Base-by-base conservation (phyloP, 148 eudicot genomes). In the Linanthus parryae region DNA sequence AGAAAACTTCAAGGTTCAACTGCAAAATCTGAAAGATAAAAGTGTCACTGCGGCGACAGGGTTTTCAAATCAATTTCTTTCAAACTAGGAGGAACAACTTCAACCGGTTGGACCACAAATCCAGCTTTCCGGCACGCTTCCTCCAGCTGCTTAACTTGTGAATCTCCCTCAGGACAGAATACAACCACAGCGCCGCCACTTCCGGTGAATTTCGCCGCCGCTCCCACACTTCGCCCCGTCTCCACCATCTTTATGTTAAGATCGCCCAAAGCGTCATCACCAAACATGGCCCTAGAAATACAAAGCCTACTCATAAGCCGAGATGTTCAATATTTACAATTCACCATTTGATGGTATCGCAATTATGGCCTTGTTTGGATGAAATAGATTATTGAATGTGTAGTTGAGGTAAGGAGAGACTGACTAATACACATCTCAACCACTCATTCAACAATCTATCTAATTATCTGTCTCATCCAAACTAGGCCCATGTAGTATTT, bases 171-270 rank as follows among this genome's bases (percentile, higher is more conserved):
- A 0, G 87, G 95, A 61, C 98, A 91, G 56, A 72, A 83, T 5
- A 54, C 94, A 36, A 91, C 95, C 41, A 86, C 94, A 11, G 97
- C 97, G 18, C 97, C 97, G 11, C 95, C 97, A 30, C 97, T 86
- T 2, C 97, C 97, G 0, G 97, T 91, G 44, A 91, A 91, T 52
- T 91, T 91, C 45, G 94, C 76, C 4, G 97, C 95, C 51, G 95
- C 98, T 15, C 98, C 98, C 4, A 84, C 81, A 14, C 78, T 54
- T 28, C 94, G 75, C 1, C 94, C 87, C 18, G 76, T 44, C 55
- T 91, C 83, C 59, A 91, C 90, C 98, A 91, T 91, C 79, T 77
- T 73, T 57, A 91, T 47, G 59, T 91, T 91, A 36, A 91, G 10
- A 20, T 52, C 82, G 36, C 98, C 98, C 24, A 91, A 79, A 54